These are phyloP conservation scores for Leccinum subspadiceum DNA, from an alignment of 1,284 basidiomycete species.

Conservation along the genomic window DNA sequence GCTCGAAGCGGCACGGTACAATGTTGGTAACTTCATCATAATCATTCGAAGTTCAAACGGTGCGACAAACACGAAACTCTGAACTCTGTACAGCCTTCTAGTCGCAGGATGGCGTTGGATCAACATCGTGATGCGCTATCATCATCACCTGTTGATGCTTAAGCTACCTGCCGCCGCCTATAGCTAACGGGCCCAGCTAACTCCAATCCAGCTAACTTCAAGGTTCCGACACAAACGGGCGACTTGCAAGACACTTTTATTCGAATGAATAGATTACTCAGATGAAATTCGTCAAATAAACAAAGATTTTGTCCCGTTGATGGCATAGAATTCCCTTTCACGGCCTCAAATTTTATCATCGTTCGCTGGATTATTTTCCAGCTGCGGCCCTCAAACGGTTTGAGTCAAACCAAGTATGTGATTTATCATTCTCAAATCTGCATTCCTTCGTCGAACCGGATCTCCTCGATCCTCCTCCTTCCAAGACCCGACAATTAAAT, in stretches of 20 bases:
- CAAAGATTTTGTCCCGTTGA: not conserved
- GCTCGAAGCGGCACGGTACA: not conserved
- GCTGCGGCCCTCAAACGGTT: not conserved
- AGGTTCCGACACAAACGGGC: not conserved
- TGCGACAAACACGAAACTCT: not conserved
- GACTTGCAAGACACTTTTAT: not conserved
- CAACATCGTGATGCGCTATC: constrained; percentile 7
- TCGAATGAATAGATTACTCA: not conserved
- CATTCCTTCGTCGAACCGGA: not conserved
- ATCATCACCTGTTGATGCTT: not conserved
- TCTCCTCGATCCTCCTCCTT: constrained; percentile 2
- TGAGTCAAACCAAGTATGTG: not conserved
- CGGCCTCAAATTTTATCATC: not conserved
- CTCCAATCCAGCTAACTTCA: not conserved
- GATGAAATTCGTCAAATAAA: not conserved
- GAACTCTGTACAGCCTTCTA: not conserved
- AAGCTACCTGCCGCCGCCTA: not conserved
- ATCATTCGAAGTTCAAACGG: not conserved
- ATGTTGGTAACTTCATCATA: not conserved
- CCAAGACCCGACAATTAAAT: not conserved
- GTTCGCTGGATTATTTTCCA: not conserved
- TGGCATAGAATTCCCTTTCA: not conserved
- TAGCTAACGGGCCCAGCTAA: not conserved
- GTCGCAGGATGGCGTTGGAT: constrained; percentile 2
- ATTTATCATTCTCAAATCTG: not conserved